Evolutionary conservation across 179 eudicot genomes (phyloP).

Genomic region (Carnegiea gigantea): DNA sequence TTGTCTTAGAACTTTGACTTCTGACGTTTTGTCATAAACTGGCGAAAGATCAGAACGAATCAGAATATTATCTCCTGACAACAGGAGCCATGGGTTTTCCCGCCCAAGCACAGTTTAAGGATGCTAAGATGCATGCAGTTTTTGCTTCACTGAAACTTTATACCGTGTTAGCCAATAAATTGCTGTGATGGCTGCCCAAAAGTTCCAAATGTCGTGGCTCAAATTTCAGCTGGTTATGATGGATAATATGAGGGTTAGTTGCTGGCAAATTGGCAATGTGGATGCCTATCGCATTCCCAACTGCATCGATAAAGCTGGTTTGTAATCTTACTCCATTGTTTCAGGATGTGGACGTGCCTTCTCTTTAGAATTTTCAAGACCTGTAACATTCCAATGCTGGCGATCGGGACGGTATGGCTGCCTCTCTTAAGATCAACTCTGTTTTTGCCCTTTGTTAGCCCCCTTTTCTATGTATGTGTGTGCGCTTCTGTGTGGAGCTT

Average conservation of each 20-base stretch:
- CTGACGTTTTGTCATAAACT: background rate
- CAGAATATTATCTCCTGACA: background rate
- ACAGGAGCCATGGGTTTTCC: background rate
- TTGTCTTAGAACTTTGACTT: background rate
- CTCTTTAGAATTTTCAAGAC: constrained; percentile 76
- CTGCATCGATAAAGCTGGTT: background rate
- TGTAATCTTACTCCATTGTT: constrained; percentile 7
- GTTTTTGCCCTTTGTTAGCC: background rate
- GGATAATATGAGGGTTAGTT: background rate
- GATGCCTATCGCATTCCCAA: background rate
- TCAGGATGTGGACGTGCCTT: constrained; percentile 93
- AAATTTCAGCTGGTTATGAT: background rate
- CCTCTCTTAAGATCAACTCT: background rate
- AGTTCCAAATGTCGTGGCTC: background rate
- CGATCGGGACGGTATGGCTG: constrained; percentile 67
- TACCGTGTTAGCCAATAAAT: background rate
- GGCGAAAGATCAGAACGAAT: background rate
- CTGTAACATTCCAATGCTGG: constrained; percentile 92
- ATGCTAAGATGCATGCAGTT: background rate
- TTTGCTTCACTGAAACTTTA: background rate
- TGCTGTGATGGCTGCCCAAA: background rate
- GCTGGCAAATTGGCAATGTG: background rate
- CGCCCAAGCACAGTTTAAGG: background rate
- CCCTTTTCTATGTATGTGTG: background rate
- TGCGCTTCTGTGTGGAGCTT: too few species aligned